phyloP scores from a whole-genome alignment of 805 yeast genomes.

The Blastobotrys robertii region DNA sequence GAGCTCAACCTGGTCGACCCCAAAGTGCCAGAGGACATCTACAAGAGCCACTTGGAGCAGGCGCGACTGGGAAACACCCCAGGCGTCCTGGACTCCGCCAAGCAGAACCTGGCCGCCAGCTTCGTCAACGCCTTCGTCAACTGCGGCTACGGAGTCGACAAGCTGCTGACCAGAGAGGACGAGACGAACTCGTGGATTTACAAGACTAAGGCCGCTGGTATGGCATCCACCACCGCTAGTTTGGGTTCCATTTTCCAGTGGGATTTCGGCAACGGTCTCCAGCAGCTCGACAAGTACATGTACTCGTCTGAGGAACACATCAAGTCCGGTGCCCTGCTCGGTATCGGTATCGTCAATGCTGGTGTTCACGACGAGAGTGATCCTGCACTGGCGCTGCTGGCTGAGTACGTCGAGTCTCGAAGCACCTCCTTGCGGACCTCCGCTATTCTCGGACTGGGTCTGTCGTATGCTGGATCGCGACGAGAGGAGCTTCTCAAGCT shows the following conservation, averaged over 20 bases:
- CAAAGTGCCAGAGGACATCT: slow-evolving; percentile 89
- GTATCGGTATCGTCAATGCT: slow-evolving; percentile 85
- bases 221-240: slow-evolving; percentile 85
- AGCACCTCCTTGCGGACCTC: slow-evolving; percentile 60
- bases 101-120: slow-evolving; percentile 89
- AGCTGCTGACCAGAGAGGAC: slow-evolving; percentile 56
- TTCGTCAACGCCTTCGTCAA: slow-evolving; percentile 89
- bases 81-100: slow-evolving; percentile 66
- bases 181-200: slow-evolving; percentile 77
- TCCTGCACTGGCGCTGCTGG: slow-evolving; percentile 77
- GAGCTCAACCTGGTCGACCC: slow-evolving; percentile 86
- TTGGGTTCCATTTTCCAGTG: slow-evolving; percentile 85
- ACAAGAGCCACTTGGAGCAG: slow-evolving; percentile 81
- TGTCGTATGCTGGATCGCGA: slow-evolving; percentile 90
- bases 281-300: slow-evolving; percentile 76
- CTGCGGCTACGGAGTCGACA: slow-evolving; percentile 84
- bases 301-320: slow-evolving; percentile 79
- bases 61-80: slow-evolving; percentile 47
- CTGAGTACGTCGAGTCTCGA: slow-evolving; percentile 62
- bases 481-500: slow-evolving; percentile 73
- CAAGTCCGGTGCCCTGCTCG: slow-evolving; percentile 93
- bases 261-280: slow-evolving; percentile 85
- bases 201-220: slow-evolving; percentile 85
- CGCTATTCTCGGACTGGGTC: slow-evolving; percentile 84
- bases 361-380: slow-evolving; percentile 95